Percentiles rank a stretch among this genome's conserved stretches.
Conservation (phyloP, 345 rosid species). For the Streptanthus diversifolius region DNA sequence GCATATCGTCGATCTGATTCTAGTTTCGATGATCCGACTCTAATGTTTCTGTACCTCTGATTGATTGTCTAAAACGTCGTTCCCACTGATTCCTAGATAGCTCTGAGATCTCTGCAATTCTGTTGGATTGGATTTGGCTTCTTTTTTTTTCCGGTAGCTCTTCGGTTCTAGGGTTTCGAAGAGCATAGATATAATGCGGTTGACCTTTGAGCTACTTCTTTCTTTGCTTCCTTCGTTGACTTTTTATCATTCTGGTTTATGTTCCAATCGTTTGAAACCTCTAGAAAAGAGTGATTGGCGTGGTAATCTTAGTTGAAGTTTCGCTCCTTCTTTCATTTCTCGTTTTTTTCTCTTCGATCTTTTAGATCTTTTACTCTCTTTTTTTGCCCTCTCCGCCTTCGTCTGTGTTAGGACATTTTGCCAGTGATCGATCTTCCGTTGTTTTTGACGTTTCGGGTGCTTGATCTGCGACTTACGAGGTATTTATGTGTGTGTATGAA, state of each 20-base stretch:
- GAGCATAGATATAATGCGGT: conserved; percentile 76
- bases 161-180: conserved; percentile 53
- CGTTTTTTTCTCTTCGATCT: neutral
- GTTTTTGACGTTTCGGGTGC: neutral
- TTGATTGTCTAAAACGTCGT: neutral
- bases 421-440: neutral
- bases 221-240: conserved; percentile 53
- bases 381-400: neutral
- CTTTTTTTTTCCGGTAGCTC: neutral
- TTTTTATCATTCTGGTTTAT: conserved; percentile 50
- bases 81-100: neutral
- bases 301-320: conserved; percentile 89
- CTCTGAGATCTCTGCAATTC: conserved; percentile 10
- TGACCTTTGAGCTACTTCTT: conserved; percentile 41
- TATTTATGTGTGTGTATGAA: neutral
- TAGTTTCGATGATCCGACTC: conserved; percentile 5
- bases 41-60: neutral
- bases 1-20: neutral
- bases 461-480: conserved; percentile 7
- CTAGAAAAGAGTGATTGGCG: conserved; percentile 91
- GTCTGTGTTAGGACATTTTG: neutral
- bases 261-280: conserved; percentile 82
- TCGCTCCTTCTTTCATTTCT: neutral
- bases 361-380: neutral
- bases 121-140: conserved; percentile 23